Base-by-base conservation (phyloP, 75 land plant genomes). In the Pinus taeda region DNA sequence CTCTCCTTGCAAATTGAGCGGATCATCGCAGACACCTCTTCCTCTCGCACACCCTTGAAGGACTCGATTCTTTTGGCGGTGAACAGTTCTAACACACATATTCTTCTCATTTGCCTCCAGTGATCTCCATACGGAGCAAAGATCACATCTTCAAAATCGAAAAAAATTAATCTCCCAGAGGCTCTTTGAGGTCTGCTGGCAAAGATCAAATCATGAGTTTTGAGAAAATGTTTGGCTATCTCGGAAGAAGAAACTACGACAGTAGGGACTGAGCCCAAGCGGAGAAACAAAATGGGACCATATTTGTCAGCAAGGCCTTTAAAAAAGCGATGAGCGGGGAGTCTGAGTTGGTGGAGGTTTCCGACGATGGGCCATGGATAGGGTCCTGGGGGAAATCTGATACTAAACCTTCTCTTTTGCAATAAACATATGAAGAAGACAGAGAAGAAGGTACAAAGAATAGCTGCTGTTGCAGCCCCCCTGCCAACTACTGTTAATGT, bases 41-140 rank as follows among this genome's bases (percentile, higher is more conserved):
- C 67, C 29, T 30, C 67, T 11, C 66, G 66, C 13, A 63, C 29
- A 8, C 33, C 12, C 29, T 15, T 63, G 66, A 74, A 79, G 20
- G 22, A 14, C 71, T 73, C 77, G 21, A 82, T 30, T 33, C 82
- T 75, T 33, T 81, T 36, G 42, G 82, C 49, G 15, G 81, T 73
- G 22, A 82, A 76, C 20, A 82, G 81, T 82, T 82, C 84, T n/a
- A 42, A 33, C 26, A 70, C 67, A 59, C 82, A 82, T 42, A 82
- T 73, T 71, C 79, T 82, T 55, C 62, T 58, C 70, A 82, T 61
- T 22, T 57, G 69, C 12, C 55, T 59, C 81, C 73, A 74, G 77
- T 79, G 63, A 17, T 60, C 53, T 37, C 82, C 77, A 36, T 59
- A 73, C 9, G 83, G 42, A 30, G 82, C 83, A 57, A 73, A 79